Conservation (phyloP, 129 eudicot species). For the Helianthus annuus region HanXRQr2.0-SUNRISE NC_035434.2:95109689-95110188, state of each 20-base stretch:
- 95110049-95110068: background rate
- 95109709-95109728: slow-evolving; percentile 1
- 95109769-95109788: slow-evolving; percentile 90
- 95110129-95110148: slow-evolving; percentile 96
- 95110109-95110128: slow-evolving; percentile 53
- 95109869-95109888: slow-evolving; percentile 91
- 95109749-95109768: slow-evolving; percentile 52
- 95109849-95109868: slow-evolving; percentile 84
- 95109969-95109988: slow-evolving; percentile 76
- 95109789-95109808: slow-evolving; percentile 93
- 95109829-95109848: slow-evolving; percentile 85
- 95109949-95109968: slow-evolving; percentile 79
- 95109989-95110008: slow-evolving; percentile 84
- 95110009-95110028: slow-evolving; percentile 85
- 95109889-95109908: slow-evolving; percentile 86
- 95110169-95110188: slow-evolving; percentile 87
- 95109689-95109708: background rate
- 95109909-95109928: slow-evolving; percentile 99
- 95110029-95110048: background rate
- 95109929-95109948: slow-evolving; percentile 82
- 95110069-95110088: background rate
- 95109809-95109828: slow-evolving; percentile 99
- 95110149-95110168: slow-evolving; percentile 87
- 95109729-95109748: background rate
- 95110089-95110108: slow-evolving; percentile 6